Evolutionary conservation across 768 basidiomycete genomes (phyloP), one percentile per base, ranked within the genome.

Genomic region (Pseudohyphozyma bogoriensis): DNA sequence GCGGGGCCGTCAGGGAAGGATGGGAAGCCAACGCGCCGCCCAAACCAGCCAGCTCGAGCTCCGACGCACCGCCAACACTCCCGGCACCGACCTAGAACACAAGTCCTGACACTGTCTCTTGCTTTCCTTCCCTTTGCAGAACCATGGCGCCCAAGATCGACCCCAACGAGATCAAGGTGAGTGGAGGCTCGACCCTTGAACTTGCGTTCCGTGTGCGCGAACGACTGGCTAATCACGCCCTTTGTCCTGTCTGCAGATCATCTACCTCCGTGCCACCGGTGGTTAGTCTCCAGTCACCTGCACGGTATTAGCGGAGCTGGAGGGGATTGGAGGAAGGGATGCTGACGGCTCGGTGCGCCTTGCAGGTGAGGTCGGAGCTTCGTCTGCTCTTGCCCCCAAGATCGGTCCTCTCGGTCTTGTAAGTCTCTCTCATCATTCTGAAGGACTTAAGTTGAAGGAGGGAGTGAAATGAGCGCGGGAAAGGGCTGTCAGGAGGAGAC

Each of bases 371-470:
- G n/a, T n/a, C n/a, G n/a, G n/a, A n/a, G 89, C 95, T 63, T 96
- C 93, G 10, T 91, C 95, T 61, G 92, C 95, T 63, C 83, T 99
- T 65, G 95, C 95, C 54, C 95, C 95, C 63, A 99, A 99, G 84
- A 96, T 99, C 75, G 95, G 95, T 83, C 95, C 95, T 79, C 85
- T 99, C 68, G 93, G 93, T 87, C 80, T 99, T 75, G 93, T 97
- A 74, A 72, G 91, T 77, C 36, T 29, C 28, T 20, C 29, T 20
- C 28, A 31, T 20, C 47, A 31, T 31, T 31, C 31, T 16, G 47
- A 12, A 50, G 47, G 31, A 18, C 28, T 15, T 31, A 13, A 18
- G 7, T 9, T 52, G 56, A n/a, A 54, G 32, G 46, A 2, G 2
- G 20, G 37, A 32, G 33, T 6, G 26, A 5, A 32, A 33, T 40